Evolutionary conservation across 768 basidiomycete genomes (phyloP).

Genomic region (Russula foetens): DNA sequence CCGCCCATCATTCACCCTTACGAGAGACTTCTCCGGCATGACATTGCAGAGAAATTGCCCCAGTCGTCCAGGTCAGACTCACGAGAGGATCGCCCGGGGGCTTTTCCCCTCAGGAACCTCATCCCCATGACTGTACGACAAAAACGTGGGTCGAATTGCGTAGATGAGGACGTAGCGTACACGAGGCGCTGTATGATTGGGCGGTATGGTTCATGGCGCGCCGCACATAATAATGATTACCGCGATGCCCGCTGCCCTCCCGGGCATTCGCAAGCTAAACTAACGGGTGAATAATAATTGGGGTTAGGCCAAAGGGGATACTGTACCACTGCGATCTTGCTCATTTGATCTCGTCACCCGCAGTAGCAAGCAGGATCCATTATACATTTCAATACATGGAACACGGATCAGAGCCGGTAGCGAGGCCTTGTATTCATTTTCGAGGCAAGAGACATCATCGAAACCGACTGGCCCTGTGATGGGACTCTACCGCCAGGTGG

Average conservation of each 20-base stretch:
- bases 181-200: background rate
- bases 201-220: background rate
- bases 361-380: background rate
- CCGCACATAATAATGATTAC: background rate
- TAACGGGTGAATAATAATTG: background rate
- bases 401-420: background rate
- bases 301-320: background rate
- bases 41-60: background rate
- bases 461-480: background rate
- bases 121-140: background rate
- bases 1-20: background rate
- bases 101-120: background rate
- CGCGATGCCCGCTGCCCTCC: background rate
- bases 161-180: background rate
- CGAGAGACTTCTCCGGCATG: background rate
- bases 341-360: background rate
- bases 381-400: background rate
- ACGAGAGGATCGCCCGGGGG: slow-evolving; percentile 9
- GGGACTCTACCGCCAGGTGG: slow-evolving; percentile 10
- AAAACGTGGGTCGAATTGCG: background rate
- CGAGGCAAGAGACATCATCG: background rate
- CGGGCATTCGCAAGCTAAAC: background rate
- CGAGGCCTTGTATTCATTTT: background rate
- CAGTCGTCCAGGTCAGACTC: background rate
- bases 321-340: background rate